Percentiles rank a stretch among this genome's conserved stretches.
Evolutionary conservation across 495 filamentous ascomycete genomes (phyloP).

Genomic region (Glarea lozoyensis): DNA sequence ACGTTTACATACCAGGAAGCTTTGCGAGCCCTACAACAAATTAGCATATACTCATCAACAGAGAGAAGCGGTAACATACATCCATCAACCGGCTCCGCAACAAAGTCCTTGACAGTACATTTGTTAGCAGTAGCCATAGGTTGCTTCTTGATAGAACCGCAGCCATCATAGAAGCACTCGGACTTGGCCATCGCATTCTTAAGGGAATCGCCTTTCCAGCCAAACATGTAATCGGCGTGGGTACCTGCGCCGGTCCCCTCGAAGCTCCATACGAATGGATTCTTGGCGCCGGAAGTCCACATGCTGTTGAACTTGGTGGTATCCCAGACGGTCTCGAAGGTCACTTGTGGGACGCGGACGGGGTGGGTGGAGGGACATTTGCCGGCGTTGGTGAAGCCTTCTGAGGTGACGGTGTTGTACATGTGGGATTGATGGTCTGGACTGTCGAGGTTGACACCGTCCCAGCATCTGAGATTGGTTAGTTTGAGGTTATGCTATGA

Average conservation of each 20-base stretch:
- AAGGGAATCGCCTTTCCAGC: slow-evolving; percentile 4
- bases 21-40: slow-evolving; percentile 3
- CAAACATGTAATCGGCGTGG: slow-evolving; percentile 5
- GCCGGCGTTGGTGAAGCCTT: neutral
- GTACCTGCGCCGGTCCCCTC: neutral
- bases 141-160: slow-evolving; percentile 3
- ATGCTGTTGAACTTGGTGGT: slow-evolving; percentile 5
- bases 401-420: slow-evolving; percentile 4
- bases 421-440: slow-evolving; percentile 48
- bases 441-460: slow-evolving; percentile 57
- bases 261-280: slow-evolving; percentile 4
- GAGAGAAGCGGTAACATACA: neutral
- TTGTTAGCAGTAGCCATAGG: slow-evolving; percentile 1
- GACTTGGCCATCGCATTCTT: neutral
- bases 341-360: slow-evolving; percentile 2
- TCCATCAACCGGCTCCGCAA: neutral
- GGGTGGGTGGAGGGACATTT: slow-evolving; percentile 1
- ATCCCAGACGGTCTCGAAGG: slow-evolving; percentile 3
- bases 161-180: slow-evolving; percentile 6
- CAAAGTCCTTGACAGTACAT: slow-evolving; percentile 1
- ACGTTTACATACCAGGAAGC: neutral
- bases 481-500: neutral
- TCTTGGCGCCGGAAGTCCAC: neutral
- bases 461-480: slow-evolving; percentile 55
- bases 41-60: slow-evolving; percentile 1